These are phyloP conservation scores for Eimeria praecox DNA, from an alignment of 169 alveolate genomes.

Conservation along the genomic window DNA sequence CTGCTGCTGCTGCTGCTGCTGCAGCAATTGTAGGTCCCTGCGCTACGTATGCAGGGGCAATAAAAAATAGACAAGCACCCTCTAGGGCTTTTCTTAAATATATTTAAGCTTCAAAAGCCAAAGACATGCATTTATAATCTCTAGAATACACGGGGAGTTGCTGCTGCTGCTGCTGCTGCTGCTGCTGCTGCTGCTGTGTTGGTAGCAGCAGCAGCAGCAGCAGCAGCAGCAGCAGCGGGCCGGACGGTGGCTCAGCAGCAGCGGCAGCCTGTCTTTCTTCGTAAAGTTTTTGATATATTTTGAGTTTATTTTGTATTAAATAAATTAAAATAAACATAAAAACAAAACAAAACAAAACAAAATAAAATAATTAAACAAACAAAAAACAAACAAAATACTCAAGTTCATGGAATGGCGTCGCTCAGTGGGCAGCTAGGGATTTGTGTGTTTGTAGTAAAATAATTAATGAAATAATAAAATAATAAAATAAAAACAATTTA, in stretches of 20 bases:
- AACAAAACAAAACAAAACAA: neutral
- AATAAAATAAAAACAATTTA: no score
- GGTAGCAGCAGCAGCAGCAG: neutral
- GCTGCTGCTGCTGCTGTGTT: neutral
- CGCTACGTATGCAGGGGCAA: constrained; percentile 29
- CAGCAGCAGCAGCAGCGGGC: constrained; percentile 19
- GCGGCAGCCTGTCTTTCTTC: neutral
- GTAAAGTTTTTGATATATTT: neutral
- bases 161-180: constrained; percentile 8
- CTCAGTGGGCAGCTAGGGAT: neutral
- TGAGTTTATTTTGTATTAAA: neutral
- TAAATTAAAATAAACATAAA: neutral
- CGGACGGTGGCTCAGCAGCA: constrained; percentile 21
- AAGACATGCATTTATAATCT: neutral
- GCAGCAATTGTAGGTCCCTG: neutral
- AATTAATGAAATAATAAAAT: neutral
- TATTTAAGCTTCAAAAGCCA: neutral
- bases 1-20: constrained; percentile 32
- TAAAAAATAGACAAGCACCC: neutral
- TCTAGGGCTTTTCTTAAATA: neutral
- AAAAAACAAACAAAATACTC: no score
- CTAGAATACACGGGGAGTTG: neutral
- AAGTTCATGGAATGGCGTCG: neutral
- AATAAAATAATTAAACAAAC: no score
- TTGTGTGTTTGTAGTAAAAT: neutral